A percentile compares a stretch with the other conserved stretches of the same genome.
Conservation (phyloP, 768 basidiomycete species). For the Trichaptum fuscoviolaceum region DNA sequence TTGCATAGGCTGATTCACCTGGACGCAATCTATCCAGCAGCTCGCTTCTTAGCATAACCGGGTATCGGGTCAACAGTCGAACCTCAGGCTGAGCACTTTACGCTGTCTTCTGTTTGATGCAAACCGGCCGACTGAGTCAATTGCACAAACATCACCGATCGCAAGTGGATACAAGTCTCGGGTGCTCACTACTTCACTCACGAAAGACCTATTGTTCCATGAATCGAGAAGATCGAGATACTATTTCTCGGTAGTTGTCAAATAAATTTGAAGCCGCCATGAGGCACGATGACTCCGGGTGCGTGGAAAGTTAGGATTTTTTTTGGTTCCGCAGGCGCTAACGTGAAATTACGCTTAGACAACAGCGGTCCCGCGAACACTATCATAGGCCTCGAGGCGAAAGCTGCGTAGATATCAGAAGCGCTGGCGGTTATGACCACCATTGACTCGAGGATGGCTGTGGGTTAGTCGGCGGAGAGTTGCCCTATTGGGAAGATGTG, state of each 20-base stretch:
- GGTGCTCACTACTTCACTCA: not conserved
- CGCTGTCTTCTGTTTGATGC: not conserved
- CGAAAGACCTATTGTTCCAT: not conserved
- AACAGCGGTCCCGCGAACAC: not conserved
- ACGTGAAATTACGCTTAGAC: not conserved
- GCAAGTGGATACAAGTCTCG: not conserved
- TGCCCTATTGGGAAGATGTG: not conserved
- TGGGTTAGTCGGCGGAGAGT: not conserved
- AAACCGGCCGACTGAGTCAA: not conserved
- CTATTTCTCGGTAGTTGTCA: not conserved
- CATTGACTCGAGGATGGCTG: not conserved
- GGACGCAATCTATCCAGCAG: not conserved
- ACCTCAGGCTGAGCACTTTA: not conserved
- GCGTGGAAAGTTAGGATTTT: constrained; percentile 1
- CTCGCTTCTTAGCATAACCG: not conserved
- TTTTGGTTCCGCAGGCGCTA: not conserved
- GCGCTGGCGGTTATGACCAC: not conserved
- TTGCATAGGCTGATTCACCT: not conserved
- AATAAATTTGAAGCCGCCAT: not conserved
- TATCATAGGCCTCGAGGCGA: not conserved
- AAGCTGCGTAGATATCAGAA: not conserved
- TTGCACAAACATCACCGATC: not conserved
- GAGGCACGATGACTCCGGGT: not conserved
- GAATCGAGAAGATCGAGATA: not conserved
- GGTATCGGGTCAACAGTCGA: too few species aligned